Evolutionary conservation across 495 filamentous ascomycete species (phyloP).

Genomic region (Cladorrhinum samala): DNA sequence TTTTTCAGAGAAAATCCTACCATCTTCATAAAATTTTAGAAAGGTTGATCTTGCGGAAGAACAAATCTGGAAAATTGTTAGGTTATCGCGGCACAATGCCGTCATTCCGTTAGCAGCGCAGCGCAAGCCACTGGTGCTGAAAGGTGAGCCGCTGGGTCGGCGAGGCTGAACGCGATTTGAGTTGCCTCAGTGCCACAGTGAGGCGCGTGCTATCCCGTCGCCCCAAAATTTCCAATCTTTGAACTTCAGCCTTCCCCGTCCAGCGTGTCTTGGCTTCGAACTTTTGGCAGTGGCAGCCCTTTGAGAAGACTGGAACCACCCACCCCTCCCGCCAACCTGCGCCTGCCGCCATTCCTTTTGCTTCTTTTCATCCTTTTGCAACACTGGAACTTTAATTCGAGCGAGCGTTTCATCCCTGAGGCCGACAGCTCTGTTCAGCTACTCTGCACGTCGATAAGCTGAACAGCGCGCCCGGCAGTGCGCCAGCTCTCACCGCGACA

Average conservation of each 20-base stretch:
- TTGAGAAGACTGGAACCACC: neutral
- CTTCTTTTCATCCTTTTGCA: neutral
- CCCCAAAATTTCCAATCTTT: slow-evolving; percentile 18
- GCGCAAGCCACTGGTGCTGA: slow-evolving; percentile 1
- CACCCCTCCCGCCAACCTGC: neutral
- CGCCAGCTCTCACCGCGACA: slow-evolving; percentile 19
- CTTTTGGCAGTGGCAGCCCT: neutral
- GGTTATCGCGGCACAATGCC: neutral
- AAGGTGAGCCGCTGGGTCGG: slow-evolving; percentile 3
- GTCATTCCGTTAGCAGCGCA: neutral
- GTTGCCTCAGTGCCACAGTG: neutral
- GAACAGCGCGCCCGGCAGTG: neutral
- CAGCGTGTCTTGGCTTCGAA: neutral
- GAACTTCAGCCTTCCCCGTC: slow-evolving; percentile 10
- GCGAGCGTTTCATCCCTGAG: neutral
- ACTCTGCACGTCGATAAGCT: neutral
- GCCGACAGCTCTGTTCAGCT: neutral
- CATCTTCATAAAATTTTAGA: too few relatives aligned
- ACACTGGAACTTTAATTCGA: neutral
- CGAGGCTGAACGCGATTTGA: slow-evolving; percentile 16
- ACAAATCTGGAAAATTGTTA: too few relatives aligned
- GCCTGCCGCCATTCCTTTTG: neutral
- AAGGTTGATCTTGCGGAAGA: too few relatives aligned
- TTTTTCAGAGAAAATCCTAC: too few relatives aligned
- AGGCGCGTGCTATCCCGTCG: neutral